These are phyloP conservation scores for Fusarium hostae DNA, from an alignment of 2,329 filamentous ascomycete genomes.

Conservation along the genomic window DNA sequence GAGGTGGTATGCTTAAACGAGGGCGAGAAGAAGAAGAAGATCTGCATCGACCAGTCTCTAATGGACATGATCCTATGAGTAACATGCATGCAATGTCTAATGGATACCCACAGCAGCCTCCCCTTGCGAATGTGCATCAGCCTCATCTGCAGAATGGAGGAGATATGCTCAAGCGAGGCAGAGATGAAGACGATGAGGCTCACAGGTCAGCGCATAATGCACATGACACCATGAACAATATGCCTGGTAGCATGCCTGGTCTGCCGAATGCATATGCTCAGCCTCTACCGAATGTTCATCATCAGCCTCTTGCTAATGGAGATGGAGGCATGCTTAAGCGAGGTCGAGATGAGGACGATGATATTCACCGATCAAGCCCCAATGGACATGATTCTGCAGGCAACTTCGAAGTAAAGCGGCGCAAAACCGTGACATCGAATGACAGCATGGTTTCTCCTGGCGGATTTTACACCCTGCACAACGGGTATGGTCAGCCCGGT, in stretches of 20 bases:
- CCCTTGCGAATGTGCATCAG: constrained; percentile 43
- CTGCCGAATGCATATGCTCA: constrained; percentile 73
- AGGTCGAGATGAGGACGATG: constrained; percentile 67
- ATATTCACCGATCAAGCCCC: constrained; percentile 49
- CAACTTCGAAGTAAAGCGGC: constrained; percentile 77
- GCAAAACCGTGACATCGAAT: constrained; percentile 71
- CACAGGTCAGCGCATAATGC: constrained; percentile 73
- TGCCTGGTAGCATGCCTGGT: constrained; percentile 65
- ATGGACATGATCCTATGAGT: constrained; percentile 76
- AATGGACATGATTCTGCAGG: constrained; percentile 51
- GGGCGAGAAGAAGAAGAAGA: constrained; percentile 71
- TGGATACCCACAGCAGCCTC: constrained; percentile 71
- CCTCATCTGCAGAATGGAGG: constrained; percentile 70
- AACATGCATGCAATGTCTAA: constrained; percentile 69
- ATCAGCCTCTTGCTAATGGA: constrained; percentile 65
- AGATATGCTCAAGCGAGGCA: constrained; percentile 57
- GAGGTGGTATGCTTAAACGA: constrained; percentile 61
- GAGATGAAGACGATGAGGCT: constrained; percentile 70
- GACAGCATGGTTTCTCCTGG: constrained; percentile 20
- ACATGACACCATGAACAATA: constrained; percentile 74
- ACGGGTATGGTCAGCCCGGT: constrained; percentile 15
- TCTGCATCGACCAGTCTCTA: constrained; percentile 67
- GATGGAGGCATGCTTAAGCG: constrained; percentile 59
- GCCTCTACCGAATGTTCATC: constrained; percentile 53
- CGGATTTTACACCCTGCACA: constrained; percentile 23